Conservation (phyloP, 371 early-diverging fungal species). For the Syncephalis fuscata region DNA sequence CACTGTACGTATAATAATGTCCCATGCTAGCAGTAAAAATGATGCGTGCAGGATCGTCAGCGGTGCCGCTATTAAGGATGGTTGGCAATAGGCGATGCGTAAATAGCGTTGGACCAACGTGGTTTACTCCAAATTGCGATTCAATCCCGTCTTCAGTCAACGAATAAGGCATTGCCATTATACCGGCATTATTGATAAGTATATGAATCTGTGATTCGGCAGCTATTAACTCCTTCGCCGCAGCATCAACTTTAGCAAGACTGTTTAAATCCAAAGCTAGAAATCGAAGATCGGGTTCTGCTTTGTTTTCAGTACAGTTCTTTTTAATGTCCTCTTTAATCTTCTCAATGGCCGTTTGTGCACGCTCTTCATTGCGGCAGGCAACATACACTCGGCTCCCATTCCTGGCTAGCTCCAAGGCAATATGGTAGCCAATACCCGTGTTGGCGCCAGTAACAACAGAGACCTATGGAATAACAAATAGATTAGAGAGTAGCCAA, state of each 20-base stretch:
- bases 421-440: conserved; percentile 47
- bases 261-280: not conserved
- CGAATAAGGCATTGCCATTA: not conserved
- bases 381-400: conserved; percentile 38
- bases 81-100: not conserved
- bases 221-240: not conserved
- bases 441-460: conserved; percentile 61
- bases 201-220: not conserved
- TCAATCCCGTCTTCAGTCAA: not conserved
- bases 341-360: not conserved
- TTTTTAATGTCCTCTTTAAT: not conserved
- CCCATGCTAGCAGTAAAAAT: not conserved
- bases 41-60: not conserved
- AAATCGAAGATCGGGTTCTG: not conserved
- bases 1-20: too few relatives aligned
- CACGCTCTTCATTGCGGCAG: conserved; percentile 23
- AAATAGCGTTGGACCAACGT: not conserved
- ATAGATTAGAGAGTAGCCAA: too few relatives aligned
- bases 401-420: conserved; percentile 34
- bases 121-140: not conserved
- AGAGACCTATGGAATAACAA: conserved; percentile 13
- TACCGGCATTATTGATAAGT: not conserved
- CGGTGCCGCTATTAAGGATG: not conserved
- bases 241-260: not conserved
- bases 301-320: not conserved